Evolutionary conservation across 495 filamentous ascomycete species (phyloP).

Genomic region (Penicillium psychrofluorescens): DNA sequence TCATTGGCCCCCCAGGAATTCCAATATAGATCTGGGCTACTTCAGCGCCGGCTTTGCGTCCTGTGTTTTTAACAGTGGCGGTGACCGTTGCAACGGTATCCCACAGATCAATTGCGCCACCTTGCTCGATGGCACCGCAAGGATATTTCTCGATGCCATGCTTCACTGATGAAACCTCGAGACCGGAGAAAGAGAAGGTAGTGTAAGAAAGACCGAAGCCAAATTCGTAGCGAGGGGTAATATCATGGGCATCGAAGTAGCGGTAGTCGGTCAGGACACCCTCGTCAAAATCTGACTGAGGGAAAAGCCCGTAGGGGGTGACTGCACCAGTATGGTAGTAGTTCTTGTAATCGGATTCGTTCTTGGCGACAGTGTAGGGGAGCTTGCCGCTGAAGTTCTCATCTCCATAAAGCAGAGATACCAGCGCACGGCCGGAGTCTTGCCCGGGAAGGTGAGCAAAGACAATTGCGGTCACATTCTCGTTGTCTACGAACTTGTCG

Average conservation of each 20-base stretch:
- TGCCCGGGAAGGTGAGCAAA: slow-evolving; percentile 76
- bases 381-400: slow-evolving; percentile 41
- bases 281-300: slow-evolving; percentile 43
- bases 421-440: slow-evolving; percentile 69
- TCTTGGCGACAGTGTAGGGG: slow-evolving; percentile 72
- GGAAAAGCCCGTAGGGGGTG: no score
- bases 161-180: slow-evolving; percentile 4
- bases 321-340: slow-evolving; percentile 3
- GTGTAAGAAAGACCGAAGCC: slow-evolving; percentile 63
- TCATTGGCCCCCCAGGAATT: slow-evolving; percentile 27
- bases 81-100: slow-evolving; percentile 42
- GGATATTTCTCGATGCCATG: slow-evolving; percentile 7
- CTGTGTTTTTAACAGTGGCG: slow-evolving; percentile 50
- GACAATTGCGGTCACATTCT: slow-evolving; percentile 64
- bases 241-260: slow-evolving; percentile 47
- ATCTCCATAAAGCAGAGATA: slow-evolving; percentile 67
- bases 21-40: slow-evolving; percentile 60
- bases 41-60: slow-evolving; percentile 38
- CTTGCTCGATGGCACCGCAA: slow-evolving; percentile 16
- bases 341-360: slow-evolving; percentile 50
- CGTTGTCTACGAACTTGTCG: slow-evolving; percentile 32
- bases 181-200: slow-evolving; percentile 42
- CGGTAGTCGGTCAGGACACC: slow-evolving; percentile 51
- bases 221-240: slow-evolving; percentile 58
- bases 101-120: slow-evolving; percentile 50